Base-by-base conservation (phyloP, 768 basidiomycete species). In the Boletus subcaerulescens region DNA sequence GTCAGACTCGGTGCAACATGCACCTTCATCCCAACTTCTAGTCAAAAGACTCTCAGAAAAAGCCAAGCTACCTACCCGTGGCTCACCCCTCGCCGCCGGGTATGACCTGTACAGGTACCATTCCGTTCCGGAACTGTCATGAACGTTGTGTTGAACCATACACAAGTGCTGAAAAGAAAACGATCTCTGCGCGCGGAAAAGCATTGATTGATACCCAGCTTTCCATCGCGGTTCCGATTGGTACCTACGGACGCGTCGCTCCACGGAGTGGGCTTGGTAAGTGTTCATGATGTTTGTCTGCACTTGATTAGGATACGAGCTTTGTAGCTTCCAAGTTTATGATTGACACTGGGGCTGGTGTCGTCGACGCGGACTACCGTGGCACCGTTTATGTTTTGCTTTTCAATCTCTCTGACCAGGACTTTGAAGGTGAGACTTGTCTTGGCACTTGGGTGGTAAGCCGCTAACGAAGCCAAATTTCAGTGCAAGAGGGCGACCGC, bases 331-430 rank as follows among this genome's bases (percentile, higher is more conserved):
- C 91, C 15, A 99, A 99, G 68, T 94, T 92, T 71, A 93, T 93
- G 85, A 98, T 98, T 55, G 91, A 95, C 67, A 98, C 96, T 1
- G 97, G 97, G 2, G 97, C 97, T 12, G 97, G 96, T 20, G 97
- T 99, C 8, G 83, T 99, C 48, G 97, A 99, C 59, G 91, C 93
- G 8, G 97, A 99, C 70, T 98, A 99, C 72, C 81, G 97, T 50
- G 97, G 97, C 20, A 76, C 85, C 13, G 83, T 99, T 44, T 93
- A 88, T 65, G 91, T 98, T 35, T 77, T 99, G 29, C 78, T 99
- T 42, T 98, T 93, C 82, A 98, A 99, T 69, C 82, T 86, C 52
- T 89, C 89, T 0, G 92, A 97, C 70, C 77, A 83, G 55, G 93
- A 98, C 64, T 99, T 98, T 66, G 75, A 88, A 71, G 86, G 94